These are phyloP conservation scores for Olyra latifolia DNA, from an alignment of 176 grass and related monocot genomes.

Conservation along the genomic window DNA sequence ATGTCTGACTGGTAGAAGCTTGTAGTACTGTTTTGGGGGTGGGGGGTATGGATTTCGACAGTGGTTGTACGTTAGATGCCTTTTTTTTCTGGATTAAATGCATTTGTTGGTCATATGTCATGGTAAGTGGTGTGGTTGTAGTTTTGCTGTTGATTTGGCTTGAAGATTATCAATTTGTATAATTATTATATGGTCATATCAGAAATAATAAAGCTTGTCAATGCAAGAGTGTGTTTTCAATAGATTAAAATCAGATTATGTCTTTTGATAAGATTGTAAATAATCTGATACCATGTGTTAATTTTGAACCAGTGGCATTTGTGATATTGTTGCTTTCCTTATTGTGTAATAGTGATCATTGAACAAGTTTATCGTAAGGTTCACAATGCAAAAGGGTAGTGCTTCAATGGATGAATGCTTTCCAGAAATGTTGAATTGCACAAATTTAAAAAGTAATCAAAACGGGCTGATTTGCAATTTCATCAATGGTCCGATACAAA, in stretches of 20 bases:
- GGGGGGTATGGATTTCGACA: background rate
- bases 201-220: background rate
- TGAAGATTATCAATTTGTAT: slow-evolving; percentile 23
- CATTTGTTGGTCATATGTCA: slow-evolving; percentile 41
- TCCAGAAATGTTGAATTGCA: background rate
- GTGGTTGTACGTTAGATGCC: background rate
- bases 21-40: background rate
- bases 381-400: background rate
- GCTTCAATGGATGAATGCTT: background rate
- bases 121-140: slow-evolving; percentile 28
- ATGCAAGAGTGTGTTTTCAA: background rate
- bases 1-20: slow-evolving; percentile 1
- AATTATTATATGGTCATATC: slow-evolving; percentile 1
- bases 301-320: background rate
- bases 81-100: slow-evolving; percentile 20
- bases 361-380: background rate
- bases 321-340: background rate
- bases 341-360: background rate
- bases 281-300: background rate
- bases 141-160: slow-evolving; percentile 44
- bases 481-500: background rate
- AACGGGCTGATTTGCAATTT: background rate
- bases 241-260: slow-evolving; percentile 21
- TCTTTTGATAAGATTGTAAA: background rate
- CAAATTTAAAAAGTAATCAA: background rate